Base-by-base conservation (phyloP, 192 early-diverging fungal species). In the Backusella australiensis region DNA sequence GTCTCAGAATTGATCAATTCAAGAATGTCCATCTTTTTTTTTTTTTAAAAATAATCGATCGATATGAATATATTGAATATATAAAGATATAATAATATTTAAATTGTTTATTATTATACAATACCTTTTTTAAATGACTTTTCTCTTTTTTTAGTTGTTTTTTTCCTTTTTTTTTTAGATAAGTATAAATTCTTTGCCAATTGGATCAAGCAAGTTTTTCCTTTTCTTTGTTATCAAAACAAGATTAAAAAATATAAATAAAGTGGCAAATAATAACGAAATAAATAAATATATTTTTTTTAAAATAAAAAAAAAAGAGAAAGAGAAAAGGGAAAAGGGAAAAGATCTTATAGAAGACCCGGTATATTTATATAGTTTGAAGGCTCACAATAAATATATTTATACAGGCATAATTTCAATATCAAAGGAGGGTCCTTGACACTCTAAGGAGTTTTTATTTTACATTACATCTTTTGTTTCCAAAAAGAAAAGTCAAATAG, bases 1-100 rank as follows among this genome's bases (percentile, higher is more conserved):
- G 75, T 77, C 78, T 90, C 89, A 69, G 75, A 77, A 74, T 88
- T 84, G 78, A 90, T 86, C 66, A 90, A 78, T 86, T 90, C 89
- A 70, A 88, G 84, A 75, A 90, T 86, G 78, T 90, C 89, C 89
- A 90, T 90, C 6, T 29, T 34, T 59, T 36, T 35, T 9, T 59
- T 2, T 59, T n/a, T n/a, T n/a, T n/a, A n/a, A n/a, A 49, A 42
- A 49, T 49, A 19, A 49, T 49, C 1, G 46, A 49, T 49, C 46
- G 46, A 49, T 38, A 15, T 36, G 4, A 42, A 66, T 38, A 74
- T 23, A 69, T 15, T 36, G 4, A 42, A 66, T 38, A 74, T 23
- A 69, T 15, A 34, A 35, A 46, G 29, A 44, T 35, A 52, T 35
- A 34, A 23, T 49, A 6, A 49, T 49, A 44, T 44, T 44, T 17